Evolutionary conservation across 164 flowering plant species (phyloP), one percentile per base, ranked within the genome.

Genomic region (Cinnamomum micranthum): DNA sequence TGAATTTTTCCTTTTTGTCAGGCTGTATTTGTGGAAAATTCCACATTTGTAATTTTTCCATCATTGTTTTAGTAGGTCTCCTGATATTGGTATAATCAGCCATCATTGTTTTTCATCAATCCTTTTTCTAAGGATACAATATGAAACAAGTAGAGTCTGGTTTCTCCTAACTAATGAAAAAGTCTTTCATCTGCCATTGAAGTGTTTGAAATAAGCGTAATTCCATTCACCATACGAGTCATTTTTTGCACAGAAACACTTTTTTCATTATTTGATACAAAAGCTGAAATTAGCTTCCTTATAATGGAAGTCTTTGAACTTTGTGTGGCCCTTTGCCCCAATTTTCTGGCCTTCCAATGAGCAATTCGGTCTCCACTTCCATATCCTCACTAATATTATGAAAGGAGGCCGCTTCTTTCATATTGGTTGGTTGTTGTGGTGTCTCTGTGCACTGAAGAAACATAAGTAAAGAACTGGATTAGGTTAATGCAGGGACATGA

Each of bases 291-390:
- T 3, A 24, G 19, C 33, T 24, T 24, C 67, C 27, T 13, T 22
- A 55, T 28, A 3, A 52, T n/a, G 67, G 31, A 10, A 10, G 64
- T 60, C 64, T 60, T 60, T 60, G n/a, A 60, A 22, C 12, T 64
- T 24, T 23, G 11, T 23, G 28, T 24, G 28, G 28, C 67, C 6
- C 28, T 4, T 24, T 64, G 28, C 33, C 9, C 28, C 67, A 24
- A 12, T 10, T 22, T 13, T 79, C 76, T 15, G 78, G 81, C 70
- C 58, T 74, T 52, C 81, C 81, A 12, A 79, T 79, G 65, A 69
- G 64, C 76, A 79, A 55, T 25, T 76, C 81, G 2, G 81, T 79
- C 50, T 76, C 76, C 35, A 79, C 78, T 22, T 76, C 76, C 17
- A 66, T 24, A 65, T 51, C 23, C 31, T 62, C 25, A 41, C 17